Evolutionary conservation across 164 flowering plant genomes (phyloP).

Genomic region (Aristolochia californica): DNA sequence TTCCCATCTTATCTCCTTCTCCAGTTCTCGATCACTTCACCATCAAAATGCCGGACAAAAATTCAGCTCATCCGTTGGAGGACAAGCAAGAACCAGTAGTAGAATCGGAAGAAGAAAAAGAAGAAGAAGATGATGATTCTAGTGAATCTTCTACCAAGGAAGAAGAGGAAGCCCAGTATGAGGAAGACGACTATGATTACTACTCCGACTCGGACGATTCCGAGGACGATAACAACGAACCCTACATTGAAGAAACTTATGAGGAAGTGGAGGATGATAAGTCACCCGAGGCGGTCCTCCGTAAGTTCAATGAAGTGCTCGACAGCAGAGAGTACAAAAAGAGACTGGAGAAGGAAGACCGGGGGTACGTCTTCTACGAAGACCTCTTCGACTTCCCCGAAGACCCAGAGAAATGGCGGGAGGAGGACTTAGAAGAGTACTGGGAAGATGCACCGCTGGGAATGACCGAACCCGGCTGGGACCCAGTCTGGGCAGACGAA

Average conservation of each 20-base stretch:
- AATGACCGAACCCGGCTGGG: constrained; percentile 68
- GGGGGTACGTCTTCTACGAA: constrained; percentile 11
- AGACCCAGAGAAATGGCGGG: constrained; percentile 80
- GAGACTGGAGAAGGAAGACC: constrained; percentile 29
- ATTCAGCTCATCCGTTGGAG: neutral
- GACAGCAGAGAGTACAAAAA: constrained; percentile 20
- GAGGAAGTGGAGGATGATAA: constrained; percentile 19
- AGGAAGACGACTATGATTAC: neutral
- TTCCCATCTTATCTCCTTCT: constrained; percentile 3
- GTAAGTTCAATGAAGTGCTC: constrained; percentile 17
- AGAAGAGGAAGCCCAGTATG: constrained; percentile 1
- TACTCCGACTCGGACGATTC: constrained; percentile 9
- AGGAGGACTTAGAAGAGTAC: constrained; percentile 63
- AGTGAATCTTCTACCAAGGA: constrained; percentile 11
- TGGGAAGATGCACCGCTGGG: constrained; percentile 70
- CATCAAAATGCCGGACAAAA: neutral
- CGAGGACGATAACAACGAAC: constrained; percentile 16
- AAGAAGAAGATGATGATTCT: neutral
- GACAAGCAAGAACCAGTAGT: neutral
- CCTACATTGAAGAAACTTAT: constrained; percentile 6
- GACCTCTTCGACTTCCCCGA: constrained; percentile 59
- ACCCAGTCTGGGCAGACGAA: constrained; percentile 72
- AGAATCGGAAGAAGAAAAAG: constrained; percentile 1
- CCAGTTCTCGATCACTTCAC: neutral
- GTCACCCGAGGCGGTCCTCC: constrained; percentile 30